Percentiles rank a stretch among this genome's conserved stretches.
Conservation (phyloP, 1,284 basidiomycete species). For the Rhodotorula sp. region DNA sequence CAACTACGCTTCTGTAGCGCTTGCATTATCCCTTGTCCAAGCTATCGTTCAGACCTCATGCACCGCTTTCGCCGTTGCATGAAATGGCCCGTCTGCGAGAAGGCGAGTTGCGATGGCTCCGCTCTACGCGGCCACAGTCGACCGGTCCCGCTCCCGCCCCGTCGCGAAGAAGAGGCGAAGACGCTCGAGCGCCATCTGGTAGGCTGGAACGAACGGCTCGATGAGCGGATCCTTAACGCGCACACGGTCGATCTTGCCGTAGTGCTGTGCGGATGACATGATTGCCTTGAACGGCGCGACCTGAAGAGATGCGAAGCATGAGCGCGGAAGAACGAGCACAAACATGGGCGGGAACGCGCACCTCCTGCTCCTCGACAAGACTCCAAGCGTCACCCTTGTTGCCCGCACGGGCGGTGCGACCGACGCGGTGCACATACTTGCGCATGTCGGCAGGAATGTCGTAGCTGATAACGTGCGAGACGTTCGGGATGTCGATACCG, state of each 20-base stretch:
- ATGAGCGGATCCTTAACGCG: constrained; percentile 68
- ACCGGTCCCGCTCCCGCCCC: constrained; percentile 4
- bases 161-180: constrained; percentile 17
- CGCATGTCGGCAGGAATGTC: constrained; percentile 95
- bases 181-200: constrained; percentile 50
- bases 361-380: constrained; percentile 93
- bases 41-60: no score
- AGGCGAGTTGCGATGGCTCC: no score
- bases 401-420: constrained; percentile 89
- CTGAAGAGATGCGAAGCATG: constrained; percentile 52
- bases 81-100: no score
- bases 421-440: constrained; percentile 96
- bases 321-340: neutral
- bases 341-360: constrained; percentile 44
- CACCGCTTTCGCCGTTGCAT: no score
- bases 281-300: constrained; percentile 86
- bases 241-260: constrained; percentile 70
- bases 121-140: neutral
- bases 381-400: constrained; percentile 86
- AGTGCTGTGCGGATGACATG: constrained; percentile 72
- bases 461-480: constrained; percentile 89
- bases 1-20: no score
- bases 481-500: constrained; percentile 92
- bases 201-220: constrained; percentile 60
- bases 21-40: no score